Evolutionary conservation across 139 green algal species (phyloP).

Genomic region (Nannochloris sp.): DNA sequence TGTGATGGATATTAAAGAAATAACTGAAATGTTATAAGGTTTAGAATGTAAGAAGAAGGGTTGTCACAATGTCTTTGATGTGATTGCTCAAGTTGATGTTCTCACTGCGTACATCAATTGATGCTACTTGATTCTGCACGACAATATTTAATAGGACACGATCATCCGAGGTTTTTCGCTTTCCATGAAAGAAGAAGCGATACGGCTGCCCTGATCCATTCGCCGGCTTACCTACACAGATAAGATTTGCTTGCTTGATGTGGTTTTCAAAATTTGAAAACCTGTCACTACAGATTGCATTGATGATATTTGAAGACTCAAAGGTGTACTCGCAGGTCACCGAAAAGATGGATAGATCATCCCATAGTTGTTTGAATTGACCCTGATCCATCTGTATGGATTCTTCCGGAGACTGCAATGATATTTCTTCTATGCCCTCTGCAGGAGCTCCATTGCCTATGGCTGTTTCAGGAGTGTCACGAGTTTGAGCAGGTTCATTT

Average conservation of each 20-base stretch:
- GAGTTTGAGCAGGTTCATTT: too few relatives aligned
- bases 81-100: constrained; percentile 1
- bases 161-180: background rate
- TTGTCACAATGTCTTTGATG: constrained; percentile 19
- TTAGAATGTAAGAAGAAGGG: constrained; percentile 14
- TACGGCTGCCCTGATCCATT: constrained; percentile 8
- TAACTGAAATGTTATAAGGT: constrained; percentile 37
- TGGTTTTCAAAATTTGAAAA: constrained; percentile 23
- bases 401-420: background rate
- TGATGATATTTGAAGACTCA: background rate
- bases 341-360: background rate
- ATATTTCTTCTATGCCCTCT: too few relatives aligned
- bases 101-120: constrained; percentile 8
- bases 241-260: constrained; percentile 24
- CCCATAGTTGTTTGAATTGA: background rate
- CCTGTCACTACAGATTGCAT: background rate
- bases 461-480: too few relatives aligned
- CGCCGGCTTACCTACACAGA: constrained; percentile 16
- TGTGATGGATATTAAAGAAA: constrained; percentile 46
- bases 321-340: background rate
- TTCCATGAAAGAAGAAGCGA: constrained; percentile 25
- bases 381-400: background rate
- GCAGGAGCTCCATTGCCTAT: too few relatives aligned
- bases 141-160: constrained; percentile 17
- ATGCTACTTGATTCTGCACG: background rate